Evolutionary conservation across 306 rosid genomes (phyloP).

Genomic region (Cucurbita maxima): DNA sequence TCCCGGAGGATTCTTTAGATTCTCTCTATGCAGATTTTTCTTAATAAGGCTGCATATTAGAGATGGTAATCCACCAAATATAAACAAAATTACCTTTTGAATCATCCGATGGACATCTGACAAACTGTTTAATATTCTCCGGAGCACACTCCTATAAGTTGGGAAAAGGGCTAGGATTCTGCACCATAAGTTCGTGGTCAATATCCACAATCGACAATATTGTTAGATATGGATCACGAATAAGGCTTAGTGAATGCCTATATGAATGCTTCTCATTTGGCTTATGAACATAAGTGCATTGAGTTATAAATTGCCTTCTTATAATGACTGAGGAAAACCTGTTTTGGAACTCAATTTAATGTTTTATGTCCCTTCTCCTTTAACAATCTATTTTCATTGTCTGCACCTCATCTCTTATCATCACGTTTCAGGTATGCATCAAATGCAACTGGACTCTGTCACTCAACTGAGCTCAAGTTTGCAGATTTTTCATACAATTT

Average conservation of each 20-base stretch:
- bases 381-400: constrained; percentile 11
- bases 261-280: not conserved
- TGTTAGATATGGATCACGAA: not conserved
- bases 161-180: not conserved
- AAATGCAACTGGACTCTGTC: constrained; percentile 60
- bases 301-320: not conserved
- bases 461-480: constrained; percentile 38
- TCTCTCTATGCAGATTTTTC: not conserved
- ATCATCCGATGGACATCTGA: not conserved
- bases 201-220: not conserved
- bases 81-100: too few relatives aligned
- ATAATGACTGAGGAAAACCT: not conserved
- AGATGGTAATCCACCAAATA: too few relatives aligned
- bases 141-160: not conserved
- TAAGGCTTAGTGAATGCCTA: not conserved
- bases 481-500: constrained; percentile 86
- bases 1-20: not conserved
- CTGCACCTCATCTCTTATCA: constrained; percentile 9
- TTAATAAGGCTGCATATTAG: not conserved
- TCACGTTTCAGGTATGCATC: constrained; percentile 50
- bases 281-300: not conserved
- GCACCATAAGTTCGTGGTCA: not conserved
- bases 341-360: not conserved
- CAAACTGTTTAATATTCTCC: not conserved
- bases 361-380: not conserved